phyloP scores from a whole-genome alignment of 1,284 basidiomycete genomes.

The Heliocybe sulcata region DNA sequence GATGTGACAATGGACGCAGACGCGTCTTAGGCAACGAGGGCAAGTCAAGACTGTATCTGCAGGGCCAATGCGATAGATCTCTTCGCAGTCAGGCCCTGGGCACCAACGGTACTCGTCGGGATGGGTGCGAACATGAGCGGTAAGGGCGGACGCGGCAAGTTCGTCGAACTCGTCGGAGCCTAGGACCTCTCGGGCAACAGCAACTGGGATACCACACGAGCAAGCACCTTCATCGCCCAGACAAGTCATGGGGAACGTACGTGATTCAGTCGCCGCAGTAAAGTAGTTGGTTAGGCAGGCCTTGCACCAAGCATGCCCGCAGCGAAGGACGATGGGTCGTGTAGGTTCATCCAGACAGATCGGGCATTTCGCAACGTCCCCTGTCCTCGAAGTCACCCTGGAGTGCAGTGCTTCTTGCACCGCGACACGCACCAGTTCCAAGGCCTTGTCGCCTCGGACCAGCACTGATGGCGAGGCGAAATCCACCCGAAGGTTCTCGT shows the following conservation, averaged over 20 bases:
- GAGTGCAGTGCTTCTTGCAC: slow-evolving; percentile 27
- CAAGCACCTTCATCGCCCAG: slow-evolving; percentile 56
- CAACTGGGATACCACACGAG: slow-evolving; percentile 40
- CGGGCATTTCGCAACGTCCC: slow-evolving; percentile 35
- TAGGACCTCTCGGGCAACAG: slow-evolving; percentile 40
- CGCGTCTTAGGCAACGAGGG: slow-evolving; percentile 59
- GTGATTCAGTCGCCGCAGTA: slow-evolving; percentile 43
- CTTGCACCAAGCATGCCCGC: slow-evolving; percentile 62
- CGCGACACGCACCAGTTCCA: slow-evolving; percentile 28
- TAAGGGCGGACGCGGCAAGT: slow-evolving; percentile 49
- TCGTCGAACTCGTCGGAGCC: slow-evolving; percentile 41
- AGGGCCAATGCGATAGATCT: slow-evolving; percentile 53
- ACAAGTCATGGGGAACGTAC: slow-evolving; percentile 61
- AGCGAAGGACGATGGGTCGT: slow-evolving; percentile 43
- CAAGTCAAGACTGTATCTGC: slow-evolving; percentile 53
- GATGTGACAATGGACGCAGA: slow-evolving; percentile 59
- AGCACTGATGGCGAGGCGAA: slow-evolving; percentile 20
- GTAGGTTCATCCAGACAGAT: slow-evolving; percentile 51
- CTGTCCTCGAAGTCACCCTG: slow-evolving; percentile 15
- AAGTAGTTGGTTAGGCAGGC: slow-evolving; percentile 53
- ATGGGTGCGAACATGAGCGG: slow-evolving; percentile 42
- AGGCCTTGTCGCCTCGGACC: slow-evolving; percentile 27
- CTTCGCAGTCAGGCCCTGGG: slow-evolving; percentile 67
- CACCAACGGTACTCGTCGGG: slow-evolving; percentile 38
- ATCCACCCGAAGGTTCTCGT: slow-evolving; percentile 30